Percentiles rank a stretch among this genome's conserved stretches.
These are phyloP conservation scores for Agrocybe chaxingu DNA, from an alignment of 768 basidiomycete species.

Conservation along the genomic window DNA sequence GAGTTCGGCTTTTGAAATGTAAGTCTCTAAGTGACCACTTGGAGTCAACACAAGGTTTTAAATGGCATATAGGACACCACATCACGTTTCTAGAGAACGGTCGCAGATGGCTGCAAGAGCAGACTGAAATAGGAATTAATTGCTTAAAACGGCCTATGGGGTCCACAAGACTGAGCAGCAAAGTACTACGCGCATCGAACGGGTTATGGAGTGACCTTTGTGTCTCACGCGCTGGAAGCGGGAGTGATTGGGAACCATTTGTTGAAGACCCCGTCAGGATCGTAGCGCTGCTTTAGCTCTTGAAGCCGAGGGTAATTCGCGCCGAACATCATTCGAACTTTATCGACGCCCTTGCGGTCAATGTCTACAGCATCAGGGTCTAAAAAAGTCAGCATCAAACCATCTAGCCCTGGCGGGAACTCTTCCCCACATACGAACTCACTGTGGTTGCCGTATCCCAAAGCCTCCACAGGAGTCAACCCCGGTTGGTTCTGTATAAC, in stretches of 20 bases:
- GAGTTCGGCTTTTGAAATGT: no score
- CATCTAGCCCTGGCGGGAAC: not conserved
- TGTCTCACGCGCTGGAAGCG: not conserved
- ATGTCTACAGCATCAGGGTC: conserved; percentile 15
- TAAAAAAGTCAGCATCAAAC: not conserved
- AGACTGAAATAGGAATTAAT: no score
- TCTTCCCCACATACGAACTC: not conserved
- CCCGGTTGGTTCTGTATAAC: conserved; percentile 25
- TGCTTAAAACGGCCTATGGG: no score
- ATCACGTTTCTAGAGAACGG: no score
- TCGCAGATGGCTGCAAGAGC: no score
- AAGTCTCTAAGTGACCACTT: no score
- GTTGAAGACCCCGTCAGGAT: conserved; percentile 41
- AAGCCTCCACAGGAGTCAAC: conserved; percentile 21
- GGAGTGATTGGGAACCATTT: conserved; percentile 45
- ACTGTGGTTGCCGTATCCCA: conserved; percentile 50
- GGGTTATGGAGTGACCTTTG: no score
- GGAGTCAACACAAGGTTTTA: no score
- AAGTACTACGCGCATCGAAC: no score
- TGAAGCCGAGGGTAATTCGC: conserved; percentile 38
- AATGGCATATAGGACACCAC: no score
- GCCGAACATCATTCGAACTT: conserved; percentile 30
- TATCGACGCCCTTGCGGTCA: conserved; percentile 14
- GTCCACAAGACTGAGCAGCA: no score
- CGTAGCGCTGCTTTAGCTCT: conserved; percentile 38